Evolutionary conservation across 176 grass and related monocot species (phyloP), one percentile per base, ranked within the genome.

Genomic region (Pontederia crassipes): DNA sequence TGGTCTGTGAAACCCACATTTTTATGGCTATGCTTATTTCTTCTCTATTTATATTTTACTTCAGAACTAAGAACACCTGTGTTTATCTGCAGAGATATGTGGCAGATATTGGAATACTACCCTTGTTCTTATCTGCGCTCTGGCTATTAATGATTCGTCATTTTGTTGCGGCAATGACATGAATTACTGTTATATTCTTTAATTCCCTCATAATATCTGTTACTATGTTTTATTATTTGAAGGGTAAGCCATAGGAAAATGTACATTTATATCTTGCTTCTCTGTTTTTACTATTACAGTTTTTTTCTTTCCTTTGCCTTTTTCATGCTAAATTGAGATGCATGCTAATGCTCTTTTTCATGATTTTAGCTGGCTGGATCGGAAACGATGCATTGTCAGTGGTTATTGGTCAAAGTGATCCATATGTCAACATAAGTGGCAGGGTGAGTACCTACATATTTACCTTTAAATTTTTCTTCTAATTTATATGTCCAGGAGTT

Each of bases 121-220:
- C 93, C 13, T 61, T 92, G 62, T 98, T 98, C 76, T 60, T 98
- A 57, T 98, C 93, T 72, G 74, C 74, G 46, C 76, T 81, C 49
- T 98, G 93, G 93, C 63, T 98, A 63, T 55, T 98, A 72, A 91
- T 98, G 93, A 98, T 98, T 69, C 84, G 93, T 28, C 89, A 92
- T 78, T 89, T 98, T 50, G 87, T 92, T 78, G 87, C 82, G 56
- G 93, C 76, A 35, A 98, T 92, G 93, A 85, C 93, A 64, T 98
- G 93, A 87, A 83, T 98, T 74, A 98, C 93, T 52, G 79, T 98
- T 49, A 49, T 92, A 46, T 77, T 98, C 45, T 98, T 98, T 82
- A 98, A 98, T 76, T 74, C 74, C 49, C 87, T 98, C 58, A 74
- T 98, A 46, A 66, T 92, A 77, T 98, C 93, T 52, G 87, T 98